phyloP scores from a whole-genome alignment of 257 asterid genomes.

The Ophiorrhiza pumila region DNA sequence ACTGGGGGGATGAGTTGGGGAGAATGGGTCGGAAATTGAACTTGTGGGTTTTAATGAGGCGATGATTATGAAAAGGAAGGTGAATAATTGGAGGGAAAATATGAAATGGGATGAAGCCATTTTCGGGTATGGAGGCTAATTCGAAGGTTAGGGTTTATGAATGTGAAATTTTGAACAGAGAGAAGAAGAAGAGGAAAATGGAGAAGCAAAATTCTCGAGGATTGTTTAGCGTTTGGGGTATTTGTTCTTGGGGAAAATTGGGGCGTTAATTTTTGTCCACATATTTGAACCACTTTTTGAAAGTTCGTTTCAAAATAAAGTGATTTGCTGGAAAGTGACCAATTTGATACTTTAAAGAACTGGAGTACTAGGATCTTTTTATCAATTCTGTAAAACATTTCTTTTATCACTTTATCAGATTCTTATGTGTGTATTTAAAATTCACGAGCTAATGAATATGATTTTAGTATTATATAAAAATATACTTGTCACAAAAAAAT shows the following conservation, averaged over 20 bases:
- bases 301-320: not conserved
- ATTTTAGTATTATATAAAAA: no score
- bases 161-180: not conserved
- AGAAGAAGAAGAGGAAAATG: not conserved
- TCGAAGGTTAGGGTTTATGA: constrained; percentile 23
- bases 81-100: not conserved
- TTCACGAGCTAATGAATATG: no score
- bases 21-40: constrained; percentile 7
- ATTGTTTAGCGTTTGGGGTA: no score
- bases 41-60: constrained; percentile 19
- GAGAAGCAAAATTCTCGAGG: not conserved
- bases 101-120: not conserved
- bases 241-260: not conserved
- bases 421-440: no score
- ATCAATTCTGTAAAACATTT: no score
- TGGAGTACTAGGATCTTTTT: no score
- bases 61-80: not conserved
- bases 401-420: no score
- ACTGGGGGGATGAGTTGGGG: not conserved
- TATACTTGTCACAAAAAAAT: no score
- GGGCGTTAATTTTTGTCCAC: constrained; percentile 3
- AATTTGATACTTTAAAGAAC: no score
- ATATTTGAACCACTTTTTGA: not conserved
- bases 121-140: constrained; percentile 18
- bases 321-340: no score